Evolutionary conservation across 2,329 filamentous ascomycete species (phyloP).

Genomic region (Rhinocladiella mackenziei): DNA sequence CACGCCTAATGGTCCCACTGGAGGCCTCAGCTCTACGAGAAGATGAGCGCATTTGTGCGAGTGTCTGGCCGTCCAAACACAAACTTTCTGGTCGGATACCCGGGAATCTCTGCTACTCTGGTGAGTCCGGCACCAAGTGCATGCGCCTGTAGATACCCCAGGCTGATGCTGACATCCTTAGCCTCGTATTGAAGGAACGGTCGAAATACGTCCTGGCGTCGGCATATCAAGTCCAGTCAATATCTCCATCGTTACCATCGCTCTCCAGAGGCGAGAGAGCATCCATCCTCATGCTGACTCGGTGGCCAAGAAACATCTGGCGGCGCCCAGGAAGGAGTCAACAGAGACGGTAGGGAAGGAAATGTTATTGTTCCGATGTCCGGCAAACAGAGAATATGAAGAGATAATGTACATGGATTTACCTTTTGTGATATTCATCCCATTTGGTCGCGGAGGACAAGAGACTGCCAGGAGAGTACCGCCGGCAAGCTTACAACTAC

Average conservation of each 20-base stretch:
- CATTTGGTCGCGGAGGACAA: conserved; percentile 84
- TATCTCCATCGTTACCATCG: conserved; percentile 90
- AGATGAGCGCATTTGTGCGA: conserved; percentile 79
- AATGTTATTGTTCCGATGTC: conserved; percentile 83
- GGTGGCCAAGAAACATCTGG: conserved; percentile 84
- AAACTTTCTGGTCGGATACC: conserved; percentile 94
- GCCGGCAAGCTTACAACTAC: conserved; percentile 83
- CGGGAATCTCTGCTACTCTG: conserved; percentile 93
- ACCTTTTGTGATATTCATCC: conserved; percentile 95
- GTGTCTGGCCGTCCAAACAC: conserved; percentile 96
- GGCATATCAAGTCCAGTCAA: conserved; percentile 85
- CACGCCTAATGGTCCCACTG: conserved; percentile 20
- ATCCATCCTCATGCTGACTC: conserved; percentile 96
- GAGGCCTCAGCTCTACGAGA: conserved; percentile 30
- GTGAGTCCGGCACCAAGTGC: conserved; percentile 54
- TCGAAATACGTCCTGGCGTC: conserved; percentile 84
- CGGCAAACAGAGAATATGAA: conserved; percentile 77
- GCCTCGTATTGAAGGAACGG: conserved; percentile 96
- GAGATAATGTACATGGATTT: conserved; percentile 93
- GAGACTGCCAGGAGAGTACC: conserved; percentile 87
- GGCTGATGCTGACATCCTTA: conserved; percentile 39
- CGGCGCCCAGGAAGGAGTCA: conserved; percentile 83
- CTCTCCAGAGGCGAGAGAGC: conserved; percentile 85
- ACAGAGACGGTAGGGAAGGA: conserved; percentile 94
- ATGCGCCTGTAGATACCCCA: conserved; percentile 8